These are phyloP conservation scores for Solanum bulbocastanum DNA, from an alignment of 257 asterid genomes.

Conservation along the genomic window DNA sequence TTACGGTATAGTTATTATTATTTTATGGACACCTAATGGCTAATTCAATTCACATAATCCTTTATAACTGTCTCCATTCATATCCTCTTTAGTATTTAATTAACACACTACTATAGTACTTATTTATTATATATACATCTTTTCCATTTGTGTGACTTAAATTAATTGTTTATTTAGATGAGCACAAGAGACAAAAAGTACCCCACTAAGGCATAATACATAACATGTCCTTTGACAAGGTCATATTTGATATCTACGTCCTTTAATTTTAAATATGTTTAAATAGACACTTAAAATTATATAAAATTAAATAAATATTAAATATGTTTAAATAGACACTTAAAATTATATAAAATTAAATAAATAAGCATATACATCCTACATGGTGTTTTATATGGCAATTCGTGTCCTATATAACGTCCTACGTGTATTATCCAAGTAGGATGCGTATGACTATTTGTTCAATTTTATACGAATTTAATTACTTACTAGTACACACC, in stretches of 20 bases:
- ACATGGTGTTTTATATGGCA: too few relatives aligned
- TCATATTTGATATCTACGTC: too few relatives aligned
- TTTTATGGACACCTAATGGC: conserved; percentile 1
- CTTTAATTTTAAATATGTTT: too few relatives aligned
- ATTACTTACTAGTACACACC: too few relatives aligned
- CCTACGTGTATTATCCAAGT: too few relatives aligned
- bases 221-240: too few relatives aligned
- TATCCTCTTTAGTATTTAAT: not conserved
- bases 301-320: too few relatives aligned
- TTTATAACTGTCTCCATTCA: not conserved
- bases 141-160: not conserved
- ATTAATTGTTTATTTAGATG: not conserved
- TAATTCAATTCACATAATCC: not conserved
- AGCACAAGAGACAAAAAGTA: not conserved
- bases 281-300: too few relatives aligned
- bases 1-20: not conserved
- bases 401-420: not conserved
- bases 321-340: too few relatives aligned
- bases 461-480: too few relatives aligned
- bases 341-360: too few relatives aligned
- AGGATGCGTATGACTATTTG: not conserved
- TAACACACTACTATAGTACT: not conserved
- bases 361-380: too few relatives aligned
- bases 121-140: not conserved
- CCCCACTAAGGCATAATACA: not conserved